These are phyloP conservation scores for Corylus avellana DNA, from an alignment of 306 rosid genomes.

Conservation along the genomic window DNA sequence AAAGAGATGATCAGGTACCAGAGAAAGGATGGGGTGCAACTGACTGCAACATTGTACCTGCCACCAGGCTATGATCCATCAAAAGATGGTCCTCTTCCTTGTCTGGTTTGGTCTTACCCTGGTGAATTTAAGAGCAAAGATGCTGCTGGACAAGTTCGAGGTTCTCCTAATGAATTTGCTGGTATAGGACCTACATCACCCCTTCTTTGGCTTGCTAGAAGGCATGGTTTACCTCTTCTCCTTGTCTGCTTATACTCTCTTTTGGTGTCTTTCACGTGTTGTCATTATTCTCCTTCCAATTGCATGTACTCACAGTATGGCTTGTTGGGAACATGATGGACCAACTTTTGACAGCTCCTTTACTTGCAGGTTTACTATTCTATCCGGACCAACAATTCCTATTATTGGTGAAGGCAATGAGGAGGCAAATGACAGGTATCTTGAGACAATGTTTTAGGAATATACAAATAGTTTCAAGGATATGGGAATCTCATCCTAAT, in stretches of 20 bases:
- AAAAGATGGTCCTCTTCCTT: constrained; percentile 92
- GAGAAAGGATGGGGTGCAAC: constrained; percentile 97
- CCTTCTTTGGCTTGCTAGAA: constrained; percentile 94
- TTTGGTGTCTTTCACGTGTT: constrained; percentile 22
- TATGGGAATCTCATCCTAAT: constrained; percentile 16
- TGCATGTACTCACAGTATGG: constrained; percentile 13
- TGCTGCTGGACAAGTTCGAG: constrained; percentile 99
- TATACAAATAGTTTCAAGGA: constrained; percentile 11
- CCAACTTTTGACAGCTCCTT: constrained; percentile 36
- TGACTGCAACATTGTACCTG: constrained; percentile 91
- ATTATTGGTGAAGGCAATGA: constrained; percentile 92
- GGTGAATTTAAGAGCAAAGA: constrained; percentile 99
- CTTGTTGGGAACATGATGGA: constrained; percentile 24
- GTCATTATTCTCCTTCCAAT: constrained; percentile 7
- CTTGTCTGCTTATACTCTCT: constrained; percentile 12
- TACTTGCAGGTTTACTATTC: constrained; percentile 82
- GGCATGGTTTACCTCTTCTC: constrained; percentile 49
- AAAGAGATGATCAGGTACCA: constrained; percentile 95
- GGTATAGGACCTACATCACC: constrained; percentile 95
- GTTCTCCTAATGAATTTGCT: constrained; percentile 98
- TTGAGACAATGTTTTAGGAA: constrained; percentile 14
- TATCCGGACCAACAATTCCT: constrained; percentile 96
- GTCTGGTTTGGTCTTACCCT: constrained; percentile 97
- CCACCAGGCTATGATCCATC: constrained; percentile 93
- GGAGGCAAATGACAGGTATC: constrained; percentile 96